Evolutionary conservation across 176 grass and related monocot genomes (phyloP).

Genomic region (Musa itinerans): DNA sequence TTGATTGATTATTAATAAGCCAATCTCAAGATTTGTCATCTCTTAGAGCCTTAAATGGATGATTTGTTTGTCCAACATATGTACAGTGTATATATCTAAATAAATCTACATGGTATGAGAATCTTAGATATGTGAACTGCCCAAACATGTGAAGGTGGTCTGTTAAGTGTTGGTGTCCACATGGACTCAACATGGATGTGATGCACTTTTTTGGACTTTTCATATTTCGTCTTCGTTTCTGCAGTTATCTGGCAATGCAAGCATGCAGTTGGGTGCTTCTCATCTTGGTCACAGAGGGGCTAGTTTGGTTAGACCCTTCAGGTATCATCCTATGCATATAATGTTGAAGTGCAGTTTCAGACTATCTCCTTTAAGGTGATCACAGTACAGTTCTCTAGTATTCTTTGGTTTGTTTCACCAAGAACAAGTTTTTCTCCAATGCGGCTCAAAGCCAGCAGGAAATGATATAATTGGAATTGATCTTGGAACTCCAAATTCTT

Average conservation of each 20-base stretch:
- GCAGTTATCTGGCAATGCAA: conserved; percentile 31
- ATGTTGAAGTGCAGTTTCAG: not conserved
- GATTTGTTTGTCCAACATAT: too few species aligned
- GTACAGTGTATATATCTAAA: too few species aligned
- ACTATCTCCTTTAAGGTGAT: not conserved
- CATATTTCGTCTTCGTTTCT: conserved; percentile 5
- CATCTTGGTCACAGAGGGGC: conserved; percentile 26
- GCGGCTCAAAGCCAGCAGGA: conserved; percentile 33
- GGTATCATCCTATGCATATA: conserved; percentile 6
- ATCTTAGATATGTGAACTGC: too few species aligned
- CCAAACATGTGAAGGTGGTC: too few species aligned
- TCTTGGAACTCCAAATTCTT: conserved; percentile 50
- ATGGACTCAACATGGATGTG: too few species aligned
- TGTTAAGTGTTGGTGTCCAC: too few species aligned
- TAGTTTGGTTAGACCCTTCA: conserved; percentile 39
- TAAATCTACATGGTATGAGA: too few species aligned
- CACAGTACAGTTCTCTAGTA: not conserved
- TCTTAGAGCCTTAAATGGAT: too few species aligned
- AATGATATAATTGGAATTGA: conserved; percentile 51
- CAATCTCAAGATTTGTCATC: too few species aligned
- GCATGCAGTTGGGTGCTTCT: conserved; percentile 16
- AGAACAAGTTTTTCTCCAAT: not conserved
- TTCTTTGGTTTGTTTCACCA: conserved; percentile 3
- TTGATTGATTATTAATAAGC: too few species aligned
- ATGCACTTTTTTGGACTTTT: not conserved